Conservation (phyloP, 2,329 filamentous ascomycete genomes). For the Stachybotrys elegans region DNA sequence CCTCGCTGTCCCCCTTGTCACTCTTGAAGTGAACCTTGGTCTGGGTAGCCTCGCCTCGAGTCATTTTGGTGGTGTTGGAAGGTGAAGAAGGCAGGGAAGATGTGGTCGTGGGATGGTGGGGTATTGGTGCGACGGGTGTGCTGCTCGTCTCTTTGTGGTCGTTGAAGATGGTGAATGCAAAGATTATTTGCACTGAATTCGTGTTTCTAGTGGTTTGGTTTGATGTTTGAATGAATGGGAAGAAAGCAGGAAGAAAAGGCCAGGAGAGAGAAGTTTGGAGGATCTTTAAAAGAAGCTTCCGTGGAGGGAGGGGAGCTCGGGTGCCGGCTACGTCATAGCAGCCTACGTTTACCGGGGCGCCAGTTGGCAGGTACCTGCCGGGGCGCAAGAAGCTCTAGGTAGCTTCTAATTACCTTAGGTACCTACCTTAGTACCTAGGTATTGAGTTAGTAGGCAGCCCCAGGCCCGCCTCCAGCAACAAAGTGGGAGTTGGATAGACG, state of each 20-base stretch:
- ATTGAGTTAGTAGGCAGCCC: no score
- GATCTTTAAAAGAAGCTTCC: constrained; percentile 3
- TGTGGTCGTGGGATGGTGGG: constrained; percentile 8
- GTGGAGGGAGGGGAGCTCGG: background rate
- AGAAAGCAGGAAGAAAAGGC: background rate
- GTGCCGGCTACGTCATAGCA: constrained; percentile 2
- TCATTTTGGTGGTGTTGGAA: constrained; percentile 44
- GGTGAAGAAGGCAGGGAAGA: constrained; percentile 9
- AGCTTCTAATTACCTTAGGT: no score
- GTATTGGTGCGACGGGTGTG: no score
- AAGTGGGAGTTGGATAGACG: no score
- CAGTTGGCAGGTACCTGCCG: no score
- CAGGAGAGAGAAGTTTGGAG: background rate
- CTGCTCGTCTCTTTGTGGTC: no score
- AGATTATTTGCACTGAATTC: no score
- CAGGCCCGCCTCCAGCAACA: no score
- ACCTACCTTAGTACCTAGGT: no score
- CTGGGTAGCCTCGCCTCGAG: constrained; percentile 64
- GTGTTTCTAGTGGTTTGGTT: background rate
- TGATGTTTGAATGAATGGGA: background rate
- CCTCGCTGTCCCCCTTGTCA: constrained; percentile 56
- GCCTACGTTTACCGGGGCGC: no score
- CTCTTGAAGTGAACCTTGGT: constrained; percentile 87
- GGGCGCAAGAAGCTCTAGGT: no score
- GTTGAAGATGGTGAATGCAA: no score